Evolutionary conservation across 768 basidiomycete species (phyloP), one percentile per base, ranked within the genome.

Genomic region (Amanita phalloides): DNA sequence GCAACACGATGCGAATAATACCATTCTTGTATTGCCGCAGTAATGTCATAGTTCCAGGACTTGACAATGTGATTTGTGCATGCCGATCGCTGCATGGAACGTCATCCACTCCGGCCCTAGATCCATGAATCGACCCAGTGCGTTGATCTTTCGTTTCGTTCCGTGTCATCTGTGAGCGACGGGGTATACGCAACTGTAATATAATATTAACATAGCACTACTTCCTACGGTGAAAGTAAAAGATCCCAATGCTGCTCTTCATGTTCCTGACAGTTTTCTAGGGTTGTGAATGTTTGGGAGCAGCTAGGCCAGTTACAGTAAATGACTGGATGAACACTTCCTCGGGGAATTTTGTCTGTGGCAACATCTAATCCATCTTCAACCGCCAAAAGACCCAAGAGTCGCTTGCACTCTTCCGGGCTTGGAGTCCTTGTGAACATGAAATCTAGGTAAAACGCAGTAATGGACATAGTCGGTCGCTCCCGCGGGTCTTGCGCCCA

Each of bases 1-100:
- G 46, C 57, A 38, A 45, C 62, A 47, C 39, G 60, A 33, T 53
- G 51, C 8, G 45, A 49, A 33, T 52, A 53, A 49, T 58, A 61
- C 21, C 38, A 49, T 38, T 43, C 48, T 36, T 42, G 54, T 30
- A 64, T 32, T 62, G 61, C 25, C 67, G 6, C 7, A 30, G 8
- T 30, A 8, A 30, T 30, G 9, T 30, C 30, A 30, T 30, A 30
- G 30, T 30, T 30, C 30, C 17, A 60, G 56, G 52, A 11, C 17
- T 42, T 8, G 33, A 42, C 10, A 42, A 20, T 20, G 41, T 11
- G 20, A 23, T 20, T 42, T 42, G 41, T 20, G 39, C 17, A 20
- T 41, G 17, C 13, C 10, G 8, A 20, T 17, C 3, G 20, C 39
- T 21, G 21, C 8, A 21, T 38, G 38, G 6, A 17, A 39, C 6